Evolutionary conservation across 1,284 basidiomycete species (phyloP).

Genomic region (Microbotryomycetes sp.): DNA sequence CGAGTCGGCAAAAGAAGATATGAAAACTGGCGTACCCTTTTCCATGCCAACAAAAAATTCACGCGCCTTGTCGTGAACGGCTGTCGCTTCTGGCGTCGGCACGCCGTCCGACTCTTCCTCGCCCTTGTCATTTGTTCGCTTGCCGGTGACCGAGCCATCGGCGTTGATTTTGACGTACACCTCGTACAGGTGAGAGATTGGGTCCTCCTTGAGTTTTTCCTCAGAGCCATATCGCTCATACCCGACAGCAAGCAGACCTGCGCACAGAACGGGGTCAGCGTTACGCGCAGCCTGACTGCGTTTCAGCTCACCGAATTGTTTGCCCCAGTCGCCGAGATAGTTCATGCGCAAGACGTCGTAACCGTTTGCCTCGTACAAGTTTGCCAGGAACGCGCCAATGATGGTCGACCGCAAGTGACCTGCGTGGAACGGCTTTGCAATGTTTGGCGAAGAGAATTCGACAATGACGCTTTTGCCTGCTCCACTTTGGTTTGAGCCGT

Average conservation of each 20-base stretch:
- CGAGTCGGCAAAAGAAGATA: background rate
- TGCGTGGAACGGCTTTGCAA: slow-evolving; percentile 98
- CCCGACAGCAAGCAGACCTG: slow-evolving; percentile 82
- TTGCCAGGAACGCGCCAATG: slow-evolving; percentile 88
- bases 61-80: slow-evolving; percentile 75
- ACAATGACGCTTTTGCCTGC: slow-evolving; percentile 70
- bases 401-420: slow-evolving; percentile 96
- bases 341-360: slow-evolving; percentile 90
- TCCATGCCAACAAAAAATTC: slow-evolving; percentile 96
- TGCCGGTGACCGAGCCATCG: slow-evolving; percentile 50
- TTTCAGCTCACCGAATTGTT: slow-evolving; percentile 43
- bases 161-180: slow-evolving; percentile 92
- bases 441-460: slow-evolving; percentile 94
- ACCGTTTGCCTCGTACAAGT: slow-evolving; percentile 85
- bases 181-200: slow-evolving; percentile 91
- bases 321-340: slow-evolving; percentile 56
- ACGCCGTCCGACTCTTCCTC: slow-evolving; percentile 46
- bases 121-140: slow-evolving; percentile 39
- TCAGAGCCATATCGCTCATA: slow-evolving; percentile 87
- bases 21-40: slow-evolving; percentile 52
- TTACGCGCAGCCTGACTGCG: background rate
- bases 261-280: background rate
- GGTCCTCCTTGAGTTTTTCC: slow-evolving; percentile 72
- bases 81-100: slow-evolving; percentile 26
- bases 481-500: slow-evolving; percentile 46